These are phyloP conservation scores for Rhodotorula sphaerocarpa DNA, from an alignment of 768 basidiomycete species.

Conservation along the genomic window DNA sequence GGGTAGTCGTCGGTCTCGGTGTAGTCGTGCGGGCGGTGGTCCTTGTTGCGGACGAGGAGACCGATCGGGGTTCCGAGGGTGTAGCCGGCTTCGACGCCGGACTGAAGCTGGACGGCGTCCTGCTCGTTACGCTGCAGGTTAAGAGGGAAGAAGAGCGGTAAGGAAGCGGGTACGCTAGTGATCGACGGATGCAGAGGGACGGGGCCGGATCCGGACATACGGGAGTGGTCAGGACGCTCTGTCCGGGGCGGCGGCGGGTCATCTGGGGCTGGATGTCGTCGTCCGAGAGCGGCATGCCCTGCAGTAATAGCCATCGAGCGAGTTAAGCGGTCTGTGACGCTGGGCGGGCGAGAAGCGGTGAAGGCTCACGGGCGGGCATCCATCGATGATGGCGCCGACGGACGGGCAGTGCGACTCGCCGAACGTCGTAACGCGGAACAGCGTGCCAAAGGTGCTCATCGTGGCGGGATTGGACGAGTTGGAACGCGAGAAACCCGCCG, in stretches of 20 bases:
- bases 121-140: slow-evolving; percentile 75
- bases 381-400: slow-evolving; percentile 95
- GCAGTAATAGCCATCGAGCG: neutral
- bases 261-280: slow-evolving; percentile 86
- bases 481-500: no score
- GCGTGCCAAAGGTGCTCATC: slow-evolving; percentile 89
- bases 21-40: slow-evolving; percentile 96
- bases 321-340: neutral
- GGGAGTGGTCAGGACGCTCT: slow-evolving; percentile 92
- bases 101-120: slow-evolving; percentile 85
- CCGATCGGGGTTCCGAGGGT: slow-evolving; percentile 97
- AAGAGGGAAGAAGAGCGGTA: no score
- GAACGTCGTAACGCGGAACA: slow-evolving; percentile 92
- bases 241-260: slow-evolving; percentile 82
- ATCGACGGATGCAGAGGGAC: no score
- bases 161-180: slow-evolving; percentile 41
- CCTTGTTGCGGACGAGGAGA: slow-evolving; percentile 93
- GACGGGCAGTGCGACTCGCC: slow-evolving; percentile 96
- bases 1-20: slow-evolving; percentile 97
- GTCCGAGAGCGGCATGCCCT: slow-evolving; percentile 75
- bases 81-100: slow-evolving; percentile 83
- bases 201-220: no score
- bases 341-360: neutral
- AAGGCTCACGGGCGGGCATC: slow-evolving; percentile 76
- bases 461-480: no score